Evolutionary conservation across 1,284 basidiomycete species (phyloP).

Genomic region (Ustilago bromivora): DNA sequence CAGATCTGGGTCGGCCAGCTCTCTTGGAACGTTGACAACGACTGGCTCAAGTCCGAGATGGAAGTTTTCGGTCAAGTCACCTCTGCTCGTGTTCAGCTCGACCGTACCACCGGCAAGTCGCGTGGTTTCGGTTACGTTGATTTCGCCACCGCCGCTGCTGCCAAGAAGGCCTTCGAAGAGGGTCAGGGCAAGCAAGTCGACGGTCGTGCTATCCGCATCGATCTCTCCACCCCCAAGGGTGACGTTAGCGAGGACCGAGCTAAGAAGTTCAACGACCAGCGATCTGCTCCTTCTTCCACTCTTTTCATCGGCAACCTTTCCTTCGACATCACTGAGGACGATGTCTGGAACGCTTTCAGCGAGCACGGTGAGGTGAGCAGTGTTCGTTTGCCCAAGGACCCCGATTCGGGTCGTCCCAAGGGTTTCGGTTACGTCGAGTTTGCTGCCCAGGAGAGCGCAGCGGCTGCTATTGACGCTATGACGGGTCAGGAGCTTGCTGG

Average conservation of each 20-base stretch:
- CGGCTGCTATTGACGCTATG: constrained; percentile 80
- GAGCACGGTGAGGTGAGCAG: constrained; percentile 89
- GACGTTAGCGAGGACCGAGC: constrained; percentile 79
- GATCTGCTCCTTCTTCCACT: constrained; percentile 83
- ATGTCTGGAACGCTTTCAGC: constrained; percentile 90
- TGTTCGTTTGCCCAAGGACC: constrained; percentile 92
- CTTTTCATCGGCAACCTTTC: constrained; percentile 90
- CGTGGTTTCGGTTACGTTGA: constrained; percentile 90
- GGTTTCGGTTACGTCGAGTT: constrained; percentile 99
- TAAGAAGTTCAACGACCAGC: constrained; percentile 75
- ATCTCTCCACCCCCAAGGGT: constrained; percentile 77
- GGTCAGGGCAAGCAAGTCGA: constrained; percentile 89
- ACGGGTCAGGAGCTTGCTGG: constrained; percentile 86
- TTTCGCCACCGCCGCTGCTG: constrained; percentile 74
- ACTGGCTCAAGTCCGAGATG: constrained; percentile 93
- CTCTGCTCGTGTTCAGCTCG: constrained; percentile 88
- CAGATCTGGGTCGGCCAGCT: constrained; percentile 92
- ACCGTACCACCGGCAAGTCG: constrained; percentile 77
- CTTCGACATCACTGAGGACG: constrained; percentile 82
- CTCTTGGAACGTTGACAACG: constrained; percentile 97
- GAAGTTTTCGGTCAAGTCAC: constrained; percentile 87
- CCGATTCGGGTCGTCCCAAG: constrained; percentile 89
- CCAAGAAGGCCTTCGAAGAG: constrained; percentile 76
- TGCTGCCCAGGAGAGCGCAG: constrained; percentile 81
- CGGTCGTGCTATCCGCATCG: constrained; percentile 87